Evolutionary conservation across 768 basidiomycete species (phyloP).

Genomic region (Epithele typhae): DNA sequence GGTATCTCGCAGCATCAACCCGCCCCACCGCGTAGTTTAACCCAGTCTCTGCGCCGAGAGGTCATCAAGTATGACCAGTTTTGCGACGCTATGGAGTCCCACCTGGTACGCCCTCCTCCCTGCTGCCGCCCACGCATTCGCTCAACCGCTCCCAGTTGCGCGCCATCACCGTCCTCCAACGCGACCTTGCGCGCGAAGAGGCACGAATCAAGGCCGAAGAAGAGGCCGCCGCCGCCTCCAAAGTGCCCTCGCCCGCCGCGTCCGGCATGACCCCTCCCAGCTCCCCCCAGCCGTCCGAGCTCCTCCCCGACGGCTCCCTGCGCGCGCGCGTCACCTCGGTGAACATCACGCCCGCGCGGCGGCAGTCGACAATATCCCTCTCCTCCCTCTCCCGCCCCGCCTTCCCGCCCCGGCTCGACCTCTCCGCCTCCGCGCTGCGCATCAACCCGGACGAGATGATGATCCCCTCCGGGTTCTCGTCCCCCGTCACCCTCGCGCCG

Average conservation of each 20-base stretch:
- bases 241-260: slow-evolving; percentile 29
- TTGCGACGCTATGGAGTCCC: slow-evolving; percentile 73
- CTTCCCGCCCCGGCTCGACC: slow-evolving; percentile 73
- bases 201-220: slow-evolving; percentile 44
- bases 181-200: slow-evolving; percentile 64
- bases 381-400: slow-evolving; percentile 73
- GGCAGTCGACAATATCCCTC: slow-evolving; percentile 74
- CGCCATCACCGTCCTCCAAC: slow-evolving; percentile 66
- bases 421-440: slow-evolving; percentile 65
- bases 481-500: slow-evolving; percentile 79
- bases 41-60: slow-evolving; percentile 63
- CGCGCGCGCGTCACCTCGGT: slow-evolving; percentile 13
- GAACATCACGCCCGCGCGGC: slow-evolving; percentile 35
- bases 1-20: slow-evolving; percentile 54
- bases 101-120: slow-evolving; percentile 47
- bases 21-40: slow-evolving; percentile 61
- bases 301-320: slow-evolving; percentile 5
- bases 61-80: slow-evolving; percentile 77
- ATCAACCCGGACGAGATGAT: slow-evolving; percentile 61
- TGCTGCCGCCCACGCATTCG: not conserved
- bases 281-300: slow-evolving; percentile 12
- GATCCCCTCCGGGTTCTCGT: slow-evolving; percentile 48
- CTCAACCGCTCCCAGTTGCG: slow-evolving; percentile 43
- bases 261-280: slow-evolving; percentile 15
- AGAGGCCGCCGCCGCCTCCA: slow-evolving; percentile 36